These are phyloP conservation scores for Gossypium aridum DNA, from an alignment of 441 rosid genomes.

Conservation along the genomic window DNA sequence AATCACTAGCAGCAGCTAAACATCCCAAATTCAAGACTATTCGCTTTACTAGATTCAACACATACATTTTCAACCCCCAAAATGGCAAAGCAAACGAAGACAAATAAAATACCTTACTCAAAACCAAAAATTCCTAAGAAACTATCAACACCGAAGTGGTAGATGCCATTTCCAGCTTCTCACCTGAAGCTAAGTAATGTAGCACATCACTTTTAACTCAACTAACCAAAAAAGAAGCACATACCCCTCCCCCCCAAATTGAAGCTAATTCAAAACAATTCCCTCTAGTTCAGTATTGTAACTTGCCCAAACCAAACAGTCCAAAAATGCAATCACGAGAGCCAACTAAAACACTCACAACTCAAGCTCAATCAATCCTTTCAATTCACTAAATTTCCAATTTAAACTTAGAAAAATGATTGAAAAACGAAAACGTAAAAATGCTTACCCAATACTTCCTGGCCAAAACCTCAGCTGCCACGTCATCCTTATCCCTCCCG, in stretches of 20 bases:
- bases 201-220: too few relatives aligned
- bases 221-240: not conserved
- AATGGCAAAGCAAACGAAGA: not conserved
- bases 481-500: constrained; percentile 45
- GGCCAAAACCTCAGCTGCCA: constrained; percentile 58
- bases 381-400: not conserved
- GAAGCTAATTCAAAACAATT: not conserved
- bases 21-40: not conserved
- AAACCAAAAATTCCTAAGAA: not conserved
- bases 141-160: too few relatives aligned
- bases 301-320: not conserved
- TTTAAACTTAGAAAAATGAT: not conserved
- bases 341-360: not conserved
- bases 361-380: not conserved
- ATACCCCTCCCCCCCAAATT: too few relatives aligned
- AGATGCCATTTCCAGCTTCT: too few relatives aligned
- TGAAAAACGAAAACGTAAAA: not conserved
- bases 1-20: not conserved
- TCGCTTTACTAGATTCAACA: not conserved
- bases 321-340: not conserved
- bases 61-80: not conserved
- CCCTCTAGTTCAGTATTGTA: not conserved
- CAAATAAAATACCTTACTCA: too few relatives aligned
- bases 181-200: too few relatives aligned
- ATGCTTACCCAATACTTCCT: constrained; percentile 90